Percentiles rank a stretch among this genome's conserved stretches.
These are phyloP conservation scores for Clonostachys rosea DNA, from an alignment of 2,329 filamentous ascomycete genomes.

Conservation along the genomic window DNA sequence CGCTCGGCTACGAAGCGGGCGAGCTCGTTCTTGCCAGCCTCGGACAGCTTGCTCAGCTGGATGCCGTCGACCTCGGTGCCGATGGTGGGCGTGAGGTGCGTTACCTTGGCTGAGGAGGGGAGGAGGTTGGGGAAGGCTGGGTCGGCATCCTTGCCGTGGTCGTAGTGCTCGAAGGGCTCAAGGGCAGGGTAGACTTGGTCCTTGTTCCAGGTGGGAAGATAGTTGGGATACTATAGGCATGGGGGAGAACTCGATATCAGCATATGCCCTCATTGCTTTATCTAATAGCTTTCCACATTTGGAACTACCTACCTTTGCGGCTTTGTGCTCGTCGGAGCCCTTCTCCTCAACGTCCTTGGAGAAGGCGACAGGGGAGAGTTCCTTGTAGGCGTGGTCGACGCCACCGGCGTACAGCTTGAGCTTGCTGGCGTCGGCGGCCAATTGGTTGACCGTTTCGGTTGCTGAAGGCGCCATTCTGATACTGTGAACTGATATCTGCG, in stretches of 20 bases:
- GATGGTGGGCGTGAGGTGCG: slow-evolving; percentile 66
- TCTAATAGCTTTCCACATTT: not conserved
- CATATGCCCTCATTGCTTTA: not conserved
- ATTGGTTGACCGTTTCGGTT: slow-evolving; percentile 17
- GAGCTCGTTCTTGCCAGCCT: slow-evolving; percentile 71
- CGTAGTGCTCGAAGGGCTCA: slow-evolving; percentile 65
- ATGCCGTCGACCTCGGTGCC: slow-evolving; percentile 68
- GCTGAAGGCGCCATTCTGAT: slow-evolving; percentile 25
- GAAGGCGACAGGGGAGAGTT: slow-evolving; percentile 13
- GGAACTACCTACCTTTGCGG: slow-evolving; percentile 7
- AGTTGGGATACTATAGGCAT: slow-evolving; percentile 56
- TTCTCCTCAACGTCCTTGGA: slow-evolving; percentile 16
- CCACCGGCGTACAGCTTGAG: too few species aligned
- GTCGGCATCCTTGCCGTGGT: slow-evolving; percentile 74
- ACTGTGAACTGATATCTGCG: not conserved
- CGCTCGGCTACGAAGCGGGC: slow-evolving; percentile 71
- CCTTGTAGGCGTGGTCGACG: slow-evolving; percentile 14
- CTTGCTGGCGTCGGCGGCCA: slow-evolving; percentile 2
- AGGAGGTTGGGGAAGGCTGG: slow-evolving; percentile 65
- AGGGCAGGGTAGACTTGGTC: slow-evolving; percentile 62
- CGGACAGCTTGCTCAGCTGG: slow-evolving; percentile 63
- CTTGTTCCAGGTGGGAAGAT: slow-evolving; percentile 67
- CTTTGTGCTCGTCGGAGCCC: slow-evolving; percentile 9
- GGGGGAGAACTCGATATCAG: not conserved
- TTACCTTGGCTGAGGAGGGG: slow-evolving; percentile 40